A percentile compares a stretch with the other conserved stretches of the same genome.
Conservation (phyloP, 2,329 filamentous ascomycete genomes). For the Cryoendolithus antarcticus region DNA sequence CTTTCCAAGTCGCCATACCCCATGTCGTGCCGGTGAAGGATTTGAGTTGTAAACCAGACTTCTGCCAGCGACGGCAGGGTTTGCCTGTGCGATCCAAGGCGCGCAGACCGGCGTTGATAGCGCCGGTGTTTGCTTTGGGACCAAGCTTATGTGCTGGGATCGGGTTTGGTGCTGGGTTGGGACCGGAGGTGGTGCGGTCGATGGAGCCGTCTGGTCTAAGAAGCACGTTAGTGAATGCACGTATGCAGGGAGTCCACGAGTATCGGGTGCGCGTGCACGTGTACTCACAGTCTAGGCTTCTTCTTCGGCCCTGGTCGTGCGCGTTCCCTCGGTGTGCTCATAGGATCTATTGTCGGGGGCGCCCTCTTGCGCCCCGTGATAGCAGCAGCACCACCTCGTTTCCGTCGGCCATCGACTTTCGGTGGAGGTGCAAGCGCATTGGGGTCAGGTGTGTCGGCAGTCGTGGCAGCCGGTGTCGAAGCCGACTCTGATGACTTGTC, state of each 20-base stretch:
- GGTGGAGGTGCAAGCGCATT: constrained; percentile 35
- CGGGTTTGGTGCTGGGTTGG: constrained; percentile 7
- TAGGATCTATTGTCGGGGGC: constrained; percentile 36
- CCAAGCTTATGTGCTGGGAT: constrained; percentile 65
- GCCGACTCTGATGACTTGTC: constrained; percentile 32
- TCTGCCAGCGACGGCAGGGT: constrained; percentile 84
- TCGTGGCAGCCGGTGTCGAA: constrained; percentile 23
- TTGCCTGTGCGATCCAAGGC: constrained; percentile 86
- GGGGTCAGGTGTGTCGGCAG: constrained; percentile 23
- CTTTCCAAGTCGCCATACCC: constrained; percentile 73
- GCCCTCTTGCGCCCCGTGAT: constrained; percentile 19
- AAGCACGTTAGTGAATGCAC: constrained; percentile 10
- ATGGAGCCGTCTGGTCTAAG: constrained; percentile 38
- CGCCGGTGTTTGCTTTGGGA: constrained; percentile 90
- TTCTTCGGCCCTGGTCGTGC: constrained; percentile 94
- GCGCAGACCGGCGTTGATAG: constrained; percentile 91
- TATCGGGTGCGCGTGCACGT: background rate
- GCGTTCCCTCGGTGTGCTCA: constrained; percentile 20
- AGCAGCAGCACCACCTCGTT: constrained; percentile 43
- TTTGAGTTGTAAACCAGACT: constrained; percentile 71
- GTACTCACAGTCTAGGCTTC: constrained; percentile 79
- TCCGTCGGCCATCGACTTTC: constrained; percentile 45
- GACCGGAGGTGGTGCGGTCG: constrained; percentile 28
- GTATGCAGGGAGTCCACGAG: too few relatives aligned
- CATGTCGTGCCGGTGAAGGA: constrained; percentile 82